phyloP scores from a whole-genome alignment of 768 basidiomycete genomes.

The Baorangia bicolor region DNA sequence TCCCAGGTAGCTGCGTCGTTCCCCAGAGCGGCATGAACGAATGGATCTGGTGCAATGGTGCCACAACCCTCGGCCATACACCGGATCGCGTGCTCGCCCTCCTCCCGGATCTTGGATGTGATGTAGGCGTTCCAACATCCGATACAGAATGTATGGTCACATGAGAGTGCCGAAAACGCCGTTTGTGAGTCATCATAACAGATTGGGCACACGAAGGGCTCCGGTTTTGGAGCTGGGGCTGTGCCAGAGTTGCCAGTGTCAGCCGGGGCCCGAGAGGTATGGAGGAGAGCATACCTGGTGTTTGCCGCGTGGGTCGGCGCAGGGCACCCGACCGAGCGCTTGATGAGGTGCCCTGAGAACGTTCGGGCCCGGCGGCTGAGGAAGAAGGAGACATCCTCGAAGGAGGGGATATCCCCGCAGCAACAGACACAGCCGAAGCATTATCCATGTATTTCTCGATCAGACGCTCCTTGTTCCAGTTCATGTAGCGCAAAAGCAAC shows the following conservation, averaged over 20 bases:
- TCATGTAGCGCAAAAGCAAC: conserved; percentile 76
- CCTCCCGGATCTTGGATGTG: conserved; percentile 76
- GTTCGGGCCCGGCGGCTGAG: conserved; percentile 33
- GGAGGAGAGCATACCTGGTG: conserved; percentile 18
- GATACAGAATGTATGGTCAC: conserved; percentile 82
- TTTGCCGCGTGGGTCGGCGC: conserved; percentile 32
- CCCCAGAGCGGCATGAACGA: conserved; percentile 56
- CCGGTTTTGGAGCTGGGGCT: conserved; percentile 31
- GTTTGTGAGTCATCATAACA: conserved; percentile 84
- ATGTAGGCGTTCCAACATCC: conserved; percentile 84
- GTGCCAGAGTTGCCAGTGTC: not conserved
- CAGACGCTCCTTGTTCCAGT: conserved; percentile 95
- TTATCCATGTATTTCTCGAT: conserved; percentile 99
- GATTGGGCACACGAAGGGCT: conserved; percentile 85
- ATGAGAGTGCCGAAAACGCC: conserved; percentile 70
- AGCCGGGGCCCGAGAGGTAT: not conserved
- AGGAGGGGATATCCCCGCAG: conserved; percentile 65
- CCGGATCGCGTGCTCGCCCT: conserved; percentile 68
- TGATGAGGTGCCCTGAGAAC: conserved; percentile 29
- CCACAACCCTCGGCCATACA: conserved; percentile 83
- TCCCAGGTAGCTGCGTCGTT: conserved; percentile 53
- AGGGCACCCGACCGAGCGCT: conserved; percentile 25
- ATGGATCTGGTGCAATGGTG: conserved; percentile 60
- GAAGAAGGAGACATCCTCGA: conserved; percentile 20
- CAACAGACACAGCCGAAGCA: conserved; percentile 62